Percentiles rank a stretch among this genome's conserved stretches.
Evolutionary conservation across 768 basidiomycete species (phyloP).

Genomic region (Gloeophyllum trabeum): DNA sequence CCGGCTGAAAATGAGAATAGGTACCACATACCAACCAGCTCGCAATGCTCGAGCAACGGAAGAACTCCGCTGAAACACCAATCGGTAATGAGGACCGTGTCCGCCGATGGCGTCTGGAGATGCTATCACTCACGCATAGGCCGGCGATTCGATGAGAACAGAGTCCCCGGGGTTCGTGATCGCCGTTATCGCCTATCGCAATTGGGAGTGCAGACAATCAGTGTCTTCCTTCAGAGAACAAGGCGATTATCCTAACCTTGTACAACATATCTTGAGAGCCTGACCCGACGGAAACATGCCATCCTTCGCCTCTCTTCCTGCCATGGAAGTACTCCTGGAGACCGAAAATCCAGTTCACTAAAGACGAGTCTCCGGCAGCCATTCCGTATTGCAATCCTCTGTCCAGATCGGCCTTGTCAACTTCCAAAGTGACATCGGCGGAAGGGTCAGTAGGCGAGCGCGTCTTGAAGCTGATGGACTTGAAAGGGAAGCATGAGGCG

Average conservation of each 20-base stretch:
- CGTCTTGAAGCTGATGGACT: conserved; percentile 58
- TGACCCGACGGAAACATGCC: conserved; percentile 67
- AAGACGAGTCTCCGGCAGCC: conserved; percentile 54
- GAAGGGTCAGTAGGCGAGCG: conserved; percentile 33
- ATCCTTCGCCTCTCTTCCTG: conserved; percentile 44
- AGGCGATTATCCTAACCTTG: conserved; percentile 43
- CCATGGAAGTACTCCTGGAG: conserved; percentile 67
- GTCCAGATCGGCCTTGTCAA: conserved; percentile 50
- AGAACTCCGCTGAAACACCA: too few relatives aligned
- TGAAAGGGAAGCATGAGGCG: conserved; percentile 83
- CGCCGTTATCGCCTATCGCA: conserved; percentile 49
- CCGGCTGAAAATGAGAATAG: too few relatives aligned
- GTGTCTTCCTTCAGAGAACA: background rate
- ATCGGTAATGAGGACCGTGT: too few relatives aligned
- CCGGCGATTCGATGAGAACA: conserved; percentile 74
- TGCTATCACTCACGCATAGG: conserved; percentile 35
- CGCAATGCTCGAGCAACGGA: too few relatives aligned
- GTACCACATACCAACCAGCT: too few relatives aligned
- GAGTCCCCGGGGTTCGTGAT: conserved; percentile 73
- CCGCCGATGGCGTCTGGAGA: background rate
- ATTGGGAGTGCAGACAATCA: conserved; percentile 2
- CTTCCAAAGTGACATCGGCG: conserved; percentile 35
- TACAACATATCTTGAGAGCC: conserved; percentile 87
- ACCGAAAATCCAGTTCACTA: conserved; percentile 58
- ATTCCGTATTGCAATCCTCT: conserved; percentile 69